Evolutionary conservation across 371 early-diverging fungal genomes (phyloP).

Genomic region (Mucor saturninus): DNA sequence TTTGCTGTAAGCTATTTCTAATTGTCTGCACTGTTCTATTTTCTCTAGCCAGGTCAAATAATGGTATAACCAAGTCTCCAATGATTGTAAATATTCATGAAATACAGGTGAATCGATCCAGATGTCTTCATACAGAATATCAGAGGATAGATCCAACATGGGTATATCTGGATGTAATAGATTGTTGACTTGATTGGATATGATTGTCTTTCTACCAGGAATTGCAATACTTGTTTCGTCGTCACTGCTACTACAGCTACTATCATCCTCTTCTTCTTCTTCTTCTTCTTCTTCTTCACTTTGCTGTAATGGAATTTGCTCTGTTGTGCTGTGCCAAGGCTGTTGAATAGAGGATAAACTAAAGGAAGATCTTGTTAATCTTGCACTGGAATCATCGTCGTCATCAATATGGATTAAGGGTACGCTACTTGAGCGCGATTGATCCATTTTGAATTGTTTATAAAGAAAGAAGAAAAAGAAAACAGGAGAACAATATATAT

Average conservation of each 20-base stretch:
- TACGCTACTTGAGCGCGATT: constrained; percentile 24
- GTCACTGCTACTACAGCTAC: constrained; percentile 16
- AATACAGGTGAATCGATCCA: constrained; percentile 42
- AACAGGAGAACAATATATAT: background rate
- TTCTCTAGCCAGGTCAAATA: constrained; percentile 34
- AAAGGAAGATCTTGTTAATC: constrained; percentile 21
- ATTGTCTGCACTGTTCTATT: constrained; percentile 37
- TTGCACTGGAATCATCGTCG: constrained; percentile 7
- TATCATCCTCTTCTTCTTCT: constrained; percentile 9
- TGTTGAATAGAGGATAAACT: constrained; percentile 23
- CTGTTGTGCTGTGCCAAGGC: constrained; percentile 1
- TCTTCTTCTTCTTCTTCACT: constrained; percentile 1
- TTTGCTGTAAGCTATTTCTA: constrained; percentile 37
- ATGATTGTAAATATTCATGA: constrained; percentile 30
- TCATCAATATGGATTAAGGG: constrained; percentile 21
- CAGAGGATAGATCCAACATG: constrained; percentile 21
- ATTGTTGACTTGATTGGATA: constrained; percentile 5
- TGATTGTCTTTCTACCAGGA: constrained; percentile 69
- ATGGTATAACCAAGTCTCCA: constrained; percentile 31
- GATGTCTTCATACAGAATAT: constrained; percentile 36
- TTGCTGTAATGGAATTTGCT: background rate
- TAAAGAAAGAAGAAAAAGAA: constrained; percentile 3
- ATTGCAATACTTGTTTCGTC: constrained; percentile 97
- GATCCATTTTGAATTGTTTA: constrained; percentile 8
- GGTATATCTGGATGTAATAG: constrained; percentile 7